Evolutionary conservation across 2,329 filamentous ascomycete genomes (phyloP).

Genomic region (Paecilomyces sp.): DNA sequence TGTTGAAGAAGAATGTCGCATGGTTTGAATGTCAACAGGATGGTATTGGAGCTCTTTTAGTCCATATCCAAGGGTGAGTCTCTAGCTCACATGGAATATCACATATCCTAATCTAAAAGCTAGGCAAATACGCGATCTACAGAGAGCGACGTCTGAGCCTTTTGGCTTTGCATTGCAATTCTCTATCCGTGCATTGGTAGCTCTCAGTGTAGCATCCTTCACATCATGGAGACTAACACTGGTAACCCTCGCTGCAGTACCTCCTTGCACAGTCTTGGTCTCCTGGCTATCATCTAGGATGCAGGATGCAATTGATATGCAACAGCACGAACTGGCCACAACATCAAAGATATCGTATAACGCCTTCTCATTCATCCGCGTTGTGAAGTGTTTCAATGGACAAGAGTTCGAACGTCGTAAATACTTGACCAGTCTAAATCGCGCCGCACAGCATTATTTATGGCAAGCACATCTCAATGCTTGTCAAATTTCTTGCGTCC

Average conservation of each 20-base stretch:
- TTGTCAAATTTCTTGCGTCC: slow-evolving; percentile 64
- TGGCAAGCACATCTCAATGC: slow-evolving; percentile 63
- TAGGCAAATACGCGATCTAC: slow-evolving; percentile 76
- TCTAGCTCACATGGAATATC: neutral
- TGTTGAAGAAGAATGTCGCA: slow-evolving; percentile 65
- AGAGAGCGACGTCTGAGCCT: slow-evolving; percentile 71
- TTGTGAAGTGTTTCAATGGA: slow-evolving; percentile 80
- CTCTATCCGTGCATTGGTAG: slow-evolving; percentile 56
- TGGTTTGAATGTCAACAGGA: slow-evolving; percentile 75
- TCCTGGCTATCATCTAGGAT: slow-evolving; percentile 54
- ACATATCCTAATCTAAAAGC: neutral
- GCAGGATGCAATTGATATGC: slow-evolving; percentile 58
- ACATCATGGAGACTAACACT: slow-evolving; percentile 80
- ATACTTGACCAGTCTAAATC: slow-evolving; percentile 53
- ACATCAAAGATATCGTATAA: slow-evolving; percentile 67
- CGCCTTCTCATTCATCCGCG: slow-evolving; percentile 67
- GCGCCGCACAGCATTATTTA: slow-evolving; percentile 57
- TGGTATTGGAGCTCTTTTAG: slow-evolving; percentile 65
- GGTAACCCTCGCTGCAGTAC: slow-evolving; percentile 66
- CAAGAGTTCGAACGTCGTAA: slow-evolving; percentile 60
- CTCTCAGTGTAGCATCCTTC: slow-evolving; percentile 65
- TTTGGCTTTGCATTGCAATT: slow-evolving; percentile 64
- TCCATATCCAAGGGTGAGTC: slow-evolving; percentile 65
- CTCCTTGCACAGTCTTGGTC: slow-evolving; percentile 58
- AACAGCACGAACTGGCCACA: slow-evolving; percentile 59